phyloP scores from a whole-genome alignment of 495 filamentous ascomycete species.

The Aspergillus mulundensis region DNA sequence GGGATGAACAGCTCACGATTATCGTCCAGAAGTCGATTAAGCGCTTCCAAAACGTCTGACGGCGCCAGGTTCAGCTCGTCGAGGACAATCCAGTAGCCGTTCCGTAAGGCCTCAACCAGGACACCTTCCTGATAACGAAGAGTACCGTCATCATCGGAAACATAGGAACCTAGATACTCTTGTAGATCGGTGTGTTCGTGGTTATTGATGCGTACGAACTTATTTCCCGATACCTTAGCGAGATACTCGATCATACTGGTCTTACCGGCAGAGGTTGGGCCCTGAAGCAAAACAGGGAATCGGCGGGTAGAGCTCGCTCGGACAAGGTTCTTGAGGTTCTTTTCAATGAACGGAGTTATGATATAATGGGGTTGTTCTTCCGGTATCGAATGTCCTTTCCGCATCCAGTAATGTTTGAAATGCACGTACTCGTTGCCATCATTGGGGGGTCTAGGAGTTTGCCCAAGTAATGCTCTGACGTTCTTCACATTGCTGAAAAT shows the following conservation, averaged over 20 bases:
- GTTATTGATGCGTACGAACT: conserved; percentile 98
- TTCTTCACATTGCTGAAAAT: conserved; percentile 67
- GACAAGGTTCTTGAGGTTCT: conserved; percentile 90
- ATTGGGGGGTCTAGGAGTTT: conserved; percentile 67
- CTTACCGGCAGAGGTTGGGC: conserved; percentile 94
- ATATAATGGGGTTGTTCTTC: conserved; percentile 87
- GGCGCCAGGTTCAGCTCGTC: conserved; percentile 96
- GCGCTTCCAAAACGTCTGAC: conserved; percentile 90
- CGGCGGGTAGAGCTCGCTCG: conserved; percentile 84
- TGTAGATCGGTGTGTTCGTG: conserved; percentile 98
- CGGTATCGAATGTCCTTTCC: conserved; percentile 58
- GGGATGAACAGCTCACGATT: conserved; percentile 97
- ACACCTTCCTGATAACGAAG: conserved; percentile 89
- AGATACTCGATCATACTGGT: conserved; percentile 99
- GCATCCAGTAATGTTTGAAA: conserved; percentile 92
- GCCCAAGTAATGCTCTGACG: conserved; percentile 62
- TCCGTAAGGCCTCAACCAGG: conserved; percentile 84
- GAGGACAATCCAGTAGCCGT: conserved; percentile 96
- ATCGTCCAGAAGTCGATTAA: conserved; percentile 93
- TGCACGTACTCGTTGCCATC: conserved; percentile 78
- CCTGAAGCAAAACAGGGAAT: conserved; percentile 94
- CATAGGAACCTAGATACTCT: conserved; percentile 93
- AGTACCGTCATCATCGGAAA: conserved; percentile 78
- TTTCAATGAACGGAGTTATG: conserved; percentile 89
- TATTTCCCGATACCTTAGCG: conserved; percentile 91